phyloP scores from a whole-genome alignment of 441 rosid species.

The Euphorbia schlechtendalii region DNA sequence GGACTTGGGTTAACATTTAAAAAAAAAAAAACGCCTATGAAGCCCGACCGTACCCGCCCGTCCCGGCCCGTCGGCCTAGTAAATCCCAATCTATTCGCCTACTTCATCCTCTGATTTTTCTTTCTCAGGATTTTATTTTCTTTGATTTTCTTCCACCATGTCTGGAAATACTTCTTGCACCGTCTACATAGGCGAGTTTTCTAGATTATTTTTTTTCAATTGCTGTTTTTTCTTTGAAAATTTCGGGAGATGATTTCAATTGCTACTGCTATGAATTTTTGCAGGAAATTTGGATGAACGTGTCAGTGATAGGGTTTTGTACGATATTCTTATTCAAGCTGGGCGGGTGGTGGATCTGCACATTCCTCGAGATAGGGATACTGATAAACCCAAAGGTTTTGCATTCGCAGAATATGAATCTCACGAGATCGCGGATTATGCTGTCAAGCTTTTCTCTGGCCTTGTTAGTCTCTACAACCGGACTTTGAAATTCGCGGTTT shows the following conservation, averaged over 20 bases:
- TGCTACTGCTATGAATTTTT: neutral
- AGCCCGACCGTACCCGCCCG: no score
- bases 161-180: slow-evolving; percentile 40
- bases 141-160: slow-evolving; percentile 24
- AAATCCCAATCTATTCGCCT: no score
- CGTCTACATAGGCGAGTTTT: slow-evolving; percentile 46
- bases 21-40: no score
- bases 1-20: no score
- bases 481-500: slow-evolving; percentile 67
- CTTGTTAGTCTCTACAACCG: slow-evolving; percentile 75
- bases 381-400: slow-evolving; percentile 75
- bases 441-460: slow-evolving; percentile 84
- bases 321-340: slow-evolving; percentile 82
- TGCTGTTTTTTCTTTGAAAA: neutral
- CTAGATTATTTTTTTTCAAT: neutral
- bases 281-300: slow-evolving; percentile 77
- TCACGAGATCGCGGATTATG: slow-evolving; percentile 79
- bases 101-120: no score
- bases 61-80: no score
- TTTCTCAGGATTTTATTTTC: no score
- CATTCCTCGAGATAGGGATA: slow-evolving; percentile 77
- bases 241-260: neutral
- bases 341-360: slow-evolving; percentile 70
- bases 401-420: slow-evolving; percentile 86
- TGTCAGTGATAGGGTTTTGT: slow-evolving; percentile 78